Conservation (phyloP, 1,284 basidiomycete species). For the Ceratobasidium sp. region DNA sequence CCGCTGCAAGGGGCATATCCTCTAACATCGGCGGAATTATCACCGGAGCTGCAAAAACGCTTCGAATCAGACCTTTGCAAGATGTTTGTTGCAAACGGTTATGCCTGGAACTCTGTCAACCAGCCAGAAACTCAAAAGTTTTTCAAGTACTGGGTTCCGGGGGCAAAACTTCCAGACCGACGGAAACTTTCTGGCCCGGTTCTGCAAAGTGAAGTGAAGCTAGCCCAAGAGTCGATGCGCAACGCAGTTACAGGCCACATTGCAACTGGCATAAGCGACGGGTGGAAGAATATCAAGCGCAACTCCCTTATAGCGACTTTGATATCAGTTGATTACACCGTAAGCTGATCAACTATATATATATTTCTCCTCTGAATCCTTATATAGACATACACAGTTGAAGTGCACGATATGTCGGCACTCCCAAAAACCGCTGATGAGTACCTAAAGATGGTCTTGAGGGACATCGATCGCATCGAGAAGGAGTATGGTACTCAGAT, state of each 20-base stretch:
- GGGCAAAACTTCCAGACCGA: slow-evolving; percentile 10
- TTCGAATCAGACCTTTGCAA: slow-evolving; percentile 2
- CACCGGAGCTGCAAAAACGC: neutral
- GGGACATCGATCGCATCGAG: neutral
- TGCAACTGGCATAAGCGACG: too few species aligned
- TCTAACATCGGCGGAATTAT: neutral
- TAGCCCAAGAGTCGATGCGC: neutral
- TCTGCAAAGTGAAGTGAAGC: slow-evolving; percentile 8
- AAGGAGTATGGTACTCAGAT: neutral
- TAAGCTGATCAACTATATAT: neutral
- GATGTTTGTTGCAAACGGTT: slow-evolving; percentile 23
- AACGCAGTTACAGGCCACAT: slow-evolving; percentile 18
- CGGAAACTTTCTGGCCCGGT: slow-evolving; percentile 23
- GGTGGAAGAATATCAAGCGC: too few species aligned
- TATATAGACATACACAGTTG: neutral
- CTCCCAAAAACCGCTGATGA: neutral
- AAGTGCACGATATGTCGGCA: neutral
- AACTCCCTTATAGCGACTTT: neutral
- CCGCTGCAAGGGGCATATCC: neutral
- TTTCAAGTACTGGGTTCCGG: slow-evolving; percentile 9
- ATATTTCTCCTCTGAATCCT: neutral
- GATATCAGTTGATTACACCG: neutral
- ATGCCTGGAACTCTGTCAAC: slow-evolving; percentile 2
- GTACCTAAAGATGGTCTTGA: neutral
- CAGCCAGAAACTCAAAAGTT: slow-evolving; percentile 24